A percentile compares a stretch with the other conserved stretches of the same genome.
phyloP scores from a whole-genome alignment of 2,329 filamentous ascomycete species.

The Gliomastix tumulicola region DNA sequence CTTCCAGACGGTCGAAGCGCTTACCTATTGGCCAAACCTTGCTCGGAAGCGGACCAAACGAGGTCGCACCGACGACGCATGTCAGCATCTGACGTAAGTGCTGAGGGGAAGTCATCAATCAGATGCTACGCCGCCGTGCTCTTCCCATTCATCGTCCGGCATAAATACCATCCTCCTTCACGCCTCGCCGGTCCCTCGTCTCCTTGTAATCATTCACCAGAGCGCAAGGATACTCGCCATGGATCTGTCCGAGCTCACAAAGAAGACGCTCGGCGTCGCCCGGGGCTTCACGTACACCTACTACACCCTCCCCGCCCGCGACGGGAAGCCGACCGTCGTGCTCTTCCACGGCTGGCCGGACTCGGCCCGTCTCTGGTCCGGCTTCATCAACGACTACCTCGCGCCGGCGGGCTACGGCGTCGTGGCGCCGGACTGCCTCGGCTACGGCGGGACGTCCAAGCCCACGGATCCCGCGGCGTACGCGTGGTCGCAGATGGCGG shows the following conservation, averaged over 20 bases:
- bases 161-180: too few relatives aligned
- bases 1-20: too few relatives aligned
- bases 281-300: constrained; percentile 31
- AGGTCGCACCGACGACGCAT: too few relatives aligned
- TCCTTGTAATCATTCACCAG: too few relatives aligned
- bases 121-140: too few relatives aligned
- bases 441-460: constrained; percentile 30
- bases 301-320: constrained; percentile 20
- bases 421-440: constrained; percentile 28
- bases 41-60: too few relatives aligned
- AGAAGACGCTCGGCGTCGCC: constrained; percentile 17
- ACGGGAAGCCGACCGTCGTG: constrained; percentile 22
- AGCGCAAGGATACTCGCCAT: too few relatives aligned
- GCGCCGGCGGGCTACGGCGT: constrained; percentile 25
- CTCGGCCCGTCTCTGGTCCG: constrained; percentile 33
- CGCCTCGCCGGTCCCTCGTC: too few relatives aligned
- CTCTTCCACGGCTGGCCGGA: constrained; percentile 45
- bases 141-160: too few relatives aligned
- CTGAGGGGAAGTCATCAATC: too few relatives aligned
- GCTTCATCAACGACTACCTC: constrained; percentile 29
- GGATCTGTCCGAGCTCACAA: constrained; percentile 12
- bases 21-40: too few relatives aligned
- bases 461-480: constrained; percentile 28
- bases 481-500: constrained; percentile 22
- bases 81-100: too few relatives aligned